Percentiles rank a stretch among this genome's conserved stretches.
These are phyloP conservation scores for Pseudogymnoascus sp. DNA, from an alignment of 2,329 filamentous ascomycete genomes.

Conservation along the genomic window DNA sequence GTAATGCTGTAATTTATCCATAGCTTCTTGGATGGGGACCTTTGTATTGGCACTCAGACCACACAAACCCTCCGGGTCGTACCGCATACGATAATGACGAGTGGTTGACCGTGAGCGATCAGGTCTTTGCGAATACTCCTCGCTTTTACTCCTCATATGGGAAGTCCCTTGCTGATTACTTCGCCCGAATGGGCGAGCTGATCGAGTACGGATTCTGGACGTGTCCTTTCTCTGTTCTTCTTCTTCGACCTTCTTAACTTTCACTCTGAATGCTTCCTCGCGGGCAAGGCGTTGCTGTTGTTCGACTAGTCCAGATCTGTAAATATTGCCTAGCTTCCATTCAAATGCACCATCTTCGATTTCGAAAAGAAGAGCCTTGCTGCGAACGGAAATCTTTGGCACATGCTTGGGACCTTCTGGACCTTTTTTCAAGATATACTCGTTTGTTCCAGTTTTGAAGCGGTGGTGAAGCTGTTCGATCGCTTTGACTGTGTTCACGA, in stretches of 20 bases:
- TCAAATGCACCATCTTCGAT: constrained; percentile 95
- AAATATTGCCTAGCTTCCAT: constrained; percentile 93
- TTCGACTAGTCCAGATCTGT: constrained; percentile 78
- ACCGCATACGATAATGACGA: constrained; percentile 47
- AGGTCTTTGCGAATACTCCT: constrained; percentile 21
- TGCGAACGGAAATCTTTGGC: constrained; percentile 75
- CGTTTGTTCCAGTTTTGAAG: constrained; percentile 78
- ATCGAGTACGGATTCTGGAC: constrained; percentile 47
- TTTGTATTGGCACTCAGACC: constrained; percentile 65
- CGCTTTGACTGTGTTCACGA: constrained; percentile 80
- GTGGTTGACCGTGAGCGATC: constrained; percentile 23
- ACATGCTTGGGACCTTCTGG: constrained; percentile 81
- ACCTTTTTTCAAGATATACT: constrained; percentile 78
- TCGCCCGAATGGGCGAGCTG: constrained; percentile 30
- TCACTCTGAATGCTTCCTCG: constrained; percentile 82
- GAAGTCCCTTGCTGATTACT: constrained; percentile 21
- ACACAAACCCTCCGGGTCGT: constrained; percentile 71
- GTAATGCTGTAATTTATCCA: constrained; percentile 64
- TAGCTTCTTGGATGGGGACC: constrained; percentile 68
- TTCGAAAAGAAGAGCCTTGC: constrained; percentile 78
- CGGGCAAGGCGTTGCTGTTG: constrained; percentile 83
- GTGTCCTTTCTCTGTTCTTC: constrained; percentile 51
- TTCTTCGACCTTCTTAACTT: constrained; percentile 75
- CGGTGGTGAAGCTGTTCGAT: constrained; percentile 86
- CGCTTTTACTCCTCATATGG: constrained; percentile 27